Evolutionary conservation across 345 rosid species (phyloP).

Genomic region (Ailanthus altissimus): DNA sequence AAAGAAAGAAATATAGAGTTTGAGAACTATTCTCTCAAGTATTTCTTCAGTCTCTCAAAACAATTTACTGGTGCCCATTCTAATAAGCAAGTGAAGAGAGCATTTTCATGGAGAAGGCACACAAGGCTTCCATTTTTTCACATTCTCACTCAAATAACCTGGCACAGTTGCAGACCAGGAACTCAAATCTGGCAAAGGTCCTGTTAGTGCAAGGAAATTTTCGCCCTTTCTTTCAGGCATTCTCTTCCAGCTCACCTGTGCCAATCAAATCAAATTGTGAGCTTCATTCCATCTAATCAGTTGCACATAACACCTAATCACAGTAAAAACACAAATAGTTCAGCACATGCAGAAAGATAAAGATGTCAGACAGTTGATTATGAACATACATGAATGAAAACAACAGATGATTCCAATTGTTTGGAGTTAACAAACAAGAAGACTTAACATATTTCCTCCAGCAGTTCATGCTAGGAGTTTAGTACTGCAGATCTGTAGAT

Average conservation of each 20-base stretch:
- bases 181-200: conserved; percentile 61
- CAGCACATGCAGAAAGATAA: not conserved
- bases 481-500: not conserved
- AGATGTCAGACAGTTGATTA: not conserved
- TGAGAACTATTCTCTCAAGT: too few relatives aligned
- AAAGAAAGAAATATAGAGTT: too few relatives aligned
- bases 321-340: not conserved
- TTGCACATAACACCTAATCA: not conserved
- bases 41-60: too few relatives aligned
- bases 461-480: not conserved
- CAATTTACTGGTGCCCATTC: not conserved
- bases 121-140: conserved; percentile 69
- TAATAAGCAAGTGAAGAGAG: conserved; percentile 6
- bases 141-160: conserved; percentile 43
- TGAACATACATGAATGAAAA: not conserved
- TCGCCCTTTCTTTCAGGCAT: conserved; percentile 49
- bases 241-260: conserved; percentile 75
- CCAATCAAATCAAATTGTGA: conserved; percentile 17
- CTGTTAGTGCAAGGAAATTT: conserved; percentile 72
- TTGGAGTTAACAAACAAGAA: not conserved
- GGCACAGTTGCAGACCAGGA: conserved; percentile 69
- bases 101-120: conserved; percentile 24
- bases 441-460: not conserved
- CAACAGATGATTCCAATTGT: not conserved
- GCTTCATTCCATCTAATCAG: not conserved